A percentile compares a stretch with the other conserved stretches of the same genome.
phyloP scores from a whole-genome alignment of 2,329 filamentous ascomycete genomes.

The Furcasterigmium furcatum region DNA sequence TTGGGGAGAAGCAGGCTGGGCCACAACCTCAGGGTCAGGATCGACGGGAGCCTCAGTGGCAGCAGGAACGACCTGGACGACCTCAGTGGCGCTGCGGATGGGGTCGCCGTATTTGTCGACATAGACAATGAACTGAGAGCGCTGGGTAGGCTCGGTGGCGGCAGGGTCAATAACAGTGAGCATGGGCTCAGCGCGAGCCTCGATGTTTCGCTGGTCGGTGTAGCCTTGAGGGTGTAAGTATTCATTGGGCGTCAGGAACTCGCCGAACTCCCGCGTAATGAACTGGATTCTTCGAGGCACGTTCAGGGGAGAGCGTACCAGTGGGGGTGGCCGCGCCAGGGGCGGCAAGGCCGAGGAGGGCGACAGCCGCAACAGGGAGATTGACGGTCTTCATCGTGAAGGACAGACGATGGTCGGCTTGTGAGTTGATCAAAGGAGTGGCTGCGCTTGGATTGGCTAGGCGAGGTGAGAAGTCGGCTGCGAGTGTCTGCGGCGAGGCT shows the following conservation, averaged over 20 bases:
- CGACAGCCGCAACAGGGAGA: not conserved
- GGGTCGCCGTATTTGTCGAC: slow-evolving; percentile 55
- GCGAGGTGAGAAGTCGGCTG: too few relatives aligned
- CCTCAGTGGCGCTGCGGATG: slow-evolving; percentile 38
- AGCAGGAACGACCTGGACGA: slow-evolving; percentile 25
- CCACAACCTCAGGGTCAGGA: slow-evolving; percentile 30
- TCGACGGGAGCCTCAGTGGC: slow-evolving; percentile 43
- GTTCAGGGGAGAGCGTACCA: not conserved
- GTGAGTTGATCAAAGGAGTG: not conserved
- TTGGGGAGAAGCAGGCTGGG: not conserved
- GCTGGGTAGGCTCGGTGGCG: slow-evolving; percentile 33
- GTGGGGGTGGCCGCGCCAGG: not conserved
- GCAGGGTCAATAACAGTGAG: slow-evolving; percentile 31
- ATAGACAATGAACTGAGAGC: slow-evolving; percentile 53
- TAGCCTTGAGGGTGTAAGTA: too few relatives aligned
- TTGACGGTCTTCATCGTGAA: not conserved
- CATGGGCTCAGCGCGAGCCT: slow-evolving; percentile 7
- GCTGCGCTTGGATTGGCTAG: not conserved
- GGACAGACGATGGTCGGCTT: not conserved
- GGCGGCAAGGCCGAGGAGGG: not conserved
- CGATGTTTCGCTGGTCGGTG: not conserved
- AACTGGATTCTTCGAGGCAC: not conserved
- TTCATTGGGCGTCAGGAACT: not conserved
- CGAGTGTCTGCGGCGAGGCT: too few relatives aligned
- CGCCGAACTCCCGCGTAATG: too few relatives aligned